These are phyloP conservation scores for Veloporphyrellus conicus DNA, from an alignment of 1,284 basidiomycete species.

Conservation along the genomic window DNA sequence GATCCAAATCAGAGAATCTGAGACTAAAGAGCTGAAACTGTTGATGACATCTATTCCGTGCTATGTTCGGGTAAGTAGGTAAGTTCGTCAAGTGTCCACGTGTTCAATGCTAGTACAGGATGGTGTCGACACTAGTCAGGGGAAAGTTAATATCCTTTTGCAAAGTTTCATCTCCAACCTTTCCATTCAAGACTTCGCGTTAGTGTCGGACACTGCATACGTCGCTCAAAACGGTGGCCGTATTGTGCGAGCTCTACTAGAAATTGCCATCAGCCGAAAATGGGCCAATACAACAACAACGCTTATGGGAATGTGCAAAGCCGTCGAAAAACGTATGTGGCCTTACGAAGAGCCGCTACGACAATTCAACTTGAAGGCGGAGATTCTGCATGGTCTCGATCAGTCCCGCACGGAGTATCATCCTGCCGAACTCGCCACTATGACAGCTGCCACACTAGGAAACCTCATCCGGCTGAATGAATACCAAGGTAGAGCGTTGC, in stretches of 20 bases:
- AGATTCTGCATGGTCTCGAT: constrained; percentile 77
- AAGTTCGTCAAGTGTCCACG: background rate
- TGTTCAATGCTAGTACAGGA: constrained; percentile 43
- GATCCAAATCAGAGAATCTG: constrained; percentile 89
- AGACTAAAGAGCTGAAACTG: constrained; percentile 77
- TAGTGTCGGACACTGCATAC: constrained; percentile 94
- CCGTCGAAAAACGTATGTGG: constrained; percentile 91
- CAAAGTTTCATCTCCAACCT: constrained; percentile 86
- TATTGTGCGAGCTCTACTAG: constrained; percentile 89
- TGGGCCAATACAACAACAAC: constrained; percentile 83
- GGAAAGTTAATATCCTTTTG: constrained; percentile 94
- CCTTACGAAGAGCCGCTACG: constrained; percentile 91
- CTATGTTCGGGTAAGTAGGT: constrained; percentile 61
- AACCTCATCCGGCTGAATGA: constrained; percentile 86
- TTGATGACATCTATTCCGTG: constrained; percentile 74
- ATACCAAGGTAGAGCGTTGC: constrained; percentile 75
- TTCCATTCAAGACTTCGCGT: constrained; percentile 88
- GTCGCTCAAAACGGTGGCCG: constrained; percentile 92
- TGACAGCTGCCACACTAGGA: constrained; percentile 76
- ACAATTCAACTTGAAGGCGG: constrained; percentile 75
- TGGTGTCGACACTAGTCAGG: constrained; percentile 63
- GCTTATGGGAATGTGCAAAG: constrained; percentile 90
- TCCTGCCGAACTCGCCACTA: constrained; percentile 71
- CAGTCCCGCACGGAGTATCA: constrained; percentile 83
- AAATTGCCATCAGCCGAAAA: constrained; percentile 89